Conservation (phyloP, 176 grass and related monocot genomes). For the Panicum miliaceum region DNA sequence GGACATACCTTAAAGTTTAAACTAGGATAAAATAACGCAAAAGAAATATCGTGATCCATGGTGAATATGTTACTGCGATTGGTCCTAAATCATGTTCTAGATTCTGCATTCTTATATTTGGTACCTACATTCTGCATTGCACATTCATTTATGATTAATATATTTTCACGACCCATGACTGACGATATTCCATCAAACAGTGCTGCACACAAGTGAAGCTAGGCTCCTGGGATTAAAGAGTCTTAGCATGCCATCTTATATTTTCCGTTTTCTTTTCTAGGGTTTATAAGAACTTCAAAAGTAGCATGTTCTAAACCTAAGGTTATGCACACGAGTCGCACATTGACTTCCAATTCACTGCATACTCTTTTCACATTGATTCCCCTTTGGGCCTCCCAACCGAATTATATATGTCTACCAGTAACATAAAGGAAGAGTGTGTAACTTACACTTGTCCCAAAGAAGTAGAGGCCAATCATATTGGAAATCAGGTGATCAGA, state of each 20-base stretch:
- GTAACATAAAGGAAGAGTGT: neutral
- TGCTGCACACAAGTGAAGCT: slow-evolving; percentile 13
- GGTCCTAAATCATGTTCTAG: neutral
- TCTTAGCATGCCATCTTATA: neutral
- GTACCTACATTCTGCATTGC: slow-evolving; percentile 11
- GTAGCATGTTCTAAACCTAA: neutral
- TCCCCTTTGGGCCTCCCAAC: neutral
- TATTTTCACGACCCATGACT: neutral
- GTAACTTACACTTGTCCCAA: slow-evolving; percentile 71
- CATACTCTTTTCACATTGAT: neutral
- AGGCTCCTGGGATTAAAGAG: neutral
- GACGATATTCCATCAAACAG: neutral
- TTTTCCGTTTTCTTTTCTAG: neutral
- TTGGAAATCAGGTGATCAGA: slow-evolving; percentile 62
- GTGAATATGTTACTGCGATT: neutral
- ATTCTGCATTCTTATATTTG: neutral
- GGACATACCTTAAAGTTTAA: slow-evolving; percentile 21
- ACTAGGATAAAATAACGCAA: slow-evolving; percentile 12
- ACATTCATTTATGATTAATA: neutral
- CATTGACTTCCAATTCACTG: neutral
- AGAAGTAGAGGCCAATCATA: slow-evolving; percentile 90
- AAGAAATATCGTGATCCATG: neutral
- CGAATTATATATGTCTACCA: neutral
- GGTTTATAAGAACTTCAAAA: neutral
- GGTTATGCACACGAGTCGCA: neutral